Conservation (phyloP, 1,139 yeast species). For the Saccharomyces pastorianus region DNA sequence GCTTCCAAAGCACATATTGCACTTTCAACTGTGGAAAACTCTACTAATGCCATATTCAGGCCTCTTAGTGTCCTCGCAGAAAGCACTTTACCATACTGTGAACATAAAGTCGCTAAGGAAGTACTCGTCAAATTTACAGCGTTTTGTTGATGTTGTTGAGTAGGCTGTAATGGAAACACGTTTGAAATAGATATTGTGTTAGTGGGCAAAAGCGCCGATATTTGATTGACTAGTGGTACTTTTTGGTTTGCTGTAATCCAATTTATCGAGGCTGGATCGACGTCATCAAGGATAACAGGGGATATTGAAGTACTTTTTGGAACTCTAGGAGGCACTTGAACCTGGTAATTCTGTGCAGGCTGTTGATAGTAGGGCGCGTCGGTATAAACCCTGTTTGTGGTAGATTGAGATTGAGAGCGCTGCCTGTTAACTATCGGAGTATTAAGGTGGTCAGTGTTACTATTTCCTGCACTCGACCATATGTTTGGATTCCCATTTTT, state of each 20-base stretch:
- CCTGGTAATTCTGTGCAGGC: conserved; percentile 28
- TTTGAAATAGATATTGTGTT: conserved; percentile 68
- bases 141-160: conserved; percentile 33
- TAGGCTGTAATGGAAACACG: conserved; percentile 47
- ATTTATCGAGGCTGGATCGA: conserved; percentile 41
- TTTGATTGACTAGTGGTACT: conserved; percentile 46
- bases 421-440: neutral
- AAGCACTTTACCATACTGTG: conserved; percentile 46
- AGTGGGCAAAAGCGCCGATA: conserved; percentile 35
- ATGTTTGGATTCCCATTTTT: neutral
- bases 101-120: conserved; percentile 35
- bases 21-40: conserved; percentile 59
- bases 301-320: neutral
- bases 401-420: conserved; percentile 19
- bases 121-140: conserved; percentile 24
- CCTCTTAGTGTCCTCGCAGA: conserved; percentile 51
- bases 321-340: neutral
- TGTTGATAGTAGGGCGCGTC: conserved; percentile 21
- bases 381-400: conserved; percentile 21
- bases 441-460: neutral
- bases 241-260: conserved; percentile 57
- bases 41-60: conserved; percentile 57
- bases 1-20: conserved; percentile 74
- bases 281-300: conserved; percentile 42
- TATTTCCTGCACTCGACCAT: neutral